phyloP scores from a whole-genome alignment of 129 eudicot genomes.

The Escallonia rubra region DNA sequence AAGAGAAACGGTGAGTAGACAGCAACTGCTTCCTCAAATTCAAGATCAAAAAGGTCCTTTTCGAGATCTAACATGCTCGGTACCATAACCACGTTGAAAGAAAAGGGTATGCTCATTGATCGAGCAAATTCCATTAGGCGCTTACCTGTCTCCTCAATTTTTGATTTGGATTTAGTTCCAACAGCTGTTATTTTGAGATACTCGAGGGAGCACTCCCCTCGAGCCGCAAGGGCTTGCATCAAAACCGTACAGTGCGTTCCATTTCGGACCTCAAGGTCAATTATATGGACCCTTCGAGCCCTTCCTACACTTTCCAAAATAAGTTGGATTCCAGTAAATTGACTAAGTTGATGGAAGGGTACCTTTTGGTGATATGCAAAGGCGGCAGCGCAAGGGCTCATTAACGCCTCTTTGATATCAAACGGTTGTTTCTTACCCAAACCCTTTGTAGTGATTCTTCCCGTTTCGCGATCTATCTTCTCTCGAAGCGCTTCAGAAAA shows the following conservation, averaged over 20 bases:
- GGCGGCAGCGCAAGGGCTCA: conserved; percentile 8
- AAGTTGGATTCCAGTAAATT: conserved; percentile 29
- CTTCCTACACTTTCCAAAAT: conserved; percentile 21
- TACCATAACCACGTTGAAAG: conserved; percentile 41
- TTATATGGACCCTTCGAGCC: conserved; percentile 30
- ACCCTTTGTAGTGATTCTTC: conserved; percentile 5
- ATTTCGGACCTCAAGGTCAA: conserved; percentile 30
- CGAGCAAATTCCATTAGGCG: conserved; percentile 31
- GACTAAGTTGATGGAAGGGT: conserved; percentile 35
- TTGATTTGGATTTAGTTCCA: conserved; percentile 16
- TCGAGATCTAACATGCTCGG: conserved; percentile 31
- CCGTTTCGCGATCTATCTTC: conserved; percentile 38
- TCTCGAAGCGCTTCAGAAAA: conserved; percentile 48
- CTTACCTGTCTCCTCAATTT: conserved; percentile 32
- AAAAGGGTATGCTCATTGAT: conserved; percentile 29
- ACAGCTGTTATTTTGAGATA: conserved; percentile 38
- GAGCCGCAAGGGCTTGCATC: conserved; percentile 43
- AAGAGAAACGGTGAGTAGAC: conserved; percentile 25
- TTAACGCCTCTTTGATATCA: conserved; percentile 12
- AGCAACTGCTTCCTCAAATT: conserved; percentile 36
- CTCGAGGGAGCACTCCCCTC: conserved; percentile 14
- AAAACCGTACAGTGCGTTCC: conserved; percentile 30
- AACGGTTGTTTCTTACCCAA: background rate
- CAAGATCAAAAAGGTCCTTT: conserved; percentile 17
- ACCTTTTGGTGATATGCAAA: conserved; percentile 21